Base-by-base conservation (phyloP, 495 filamentous ascomycete species). In the Thermochaetoides thermophila region DNA sequence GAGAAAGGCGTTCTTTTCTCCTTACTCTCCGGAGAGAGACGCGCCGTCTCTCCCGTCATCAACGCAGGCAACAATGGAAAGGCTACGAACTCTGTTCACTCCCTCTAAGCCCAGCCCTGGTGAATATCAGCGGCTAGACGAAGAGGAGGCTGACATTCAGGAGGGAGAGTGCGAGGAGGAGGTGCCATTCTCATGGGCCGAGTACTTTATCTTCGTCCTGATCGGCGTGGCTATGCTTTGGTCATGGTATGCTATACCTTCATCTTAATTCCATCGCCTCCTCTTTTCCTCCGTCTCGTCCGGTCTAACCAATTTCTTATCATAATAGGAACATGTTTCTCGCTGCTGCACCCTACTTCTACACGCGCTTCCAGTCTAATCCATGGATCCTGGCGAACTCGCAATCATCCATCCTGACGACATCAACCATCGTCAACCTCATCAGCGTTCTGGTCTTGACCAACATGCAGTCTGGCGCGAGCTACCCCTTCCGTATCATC, bases 141-240 rank as follows among this genome's bases (percentile, higher is more conserved):
- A 62, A n/a, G 56, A 63, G 14, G 59, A 58, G 8, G 46, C 48
- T 24, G 48, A 29, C 6, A 39, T 52, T 10, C 13, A 46, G 6
- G 57, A 57, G 9, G 51, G 53, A 15, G 21, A 39, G 6, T 43
- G 42, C 27, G 60, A 61, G 14, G 48, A 52, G 5, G 46, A 41
- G 15, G 42, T 44, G 37, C 62, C 61, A n/a, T 81, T 83, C 56
- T 82, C 78, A 31, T 77, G 73, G 68, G 51, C 83, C 27, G 78
- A 87, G 49, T 99, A 99, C 61, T 58, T 52, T 31, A 69, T 94
- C 34, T 99, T 95, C 53, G 56, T 78, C 35, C 55, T 93, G n/a
- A 66, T 95, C 14, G 89, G 89, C 29, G 63, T 91, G 12, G 78
- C 85, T 14, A 95, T 94, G 91, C 67, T 95, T 37, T 95, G 86